Percentiles rank a stretch among this genome's conserved stretches.
phyloP scores from a whole-genome alignment of 2,329 filamentous ascomycete species.

The Cytospora mali region DNA sequence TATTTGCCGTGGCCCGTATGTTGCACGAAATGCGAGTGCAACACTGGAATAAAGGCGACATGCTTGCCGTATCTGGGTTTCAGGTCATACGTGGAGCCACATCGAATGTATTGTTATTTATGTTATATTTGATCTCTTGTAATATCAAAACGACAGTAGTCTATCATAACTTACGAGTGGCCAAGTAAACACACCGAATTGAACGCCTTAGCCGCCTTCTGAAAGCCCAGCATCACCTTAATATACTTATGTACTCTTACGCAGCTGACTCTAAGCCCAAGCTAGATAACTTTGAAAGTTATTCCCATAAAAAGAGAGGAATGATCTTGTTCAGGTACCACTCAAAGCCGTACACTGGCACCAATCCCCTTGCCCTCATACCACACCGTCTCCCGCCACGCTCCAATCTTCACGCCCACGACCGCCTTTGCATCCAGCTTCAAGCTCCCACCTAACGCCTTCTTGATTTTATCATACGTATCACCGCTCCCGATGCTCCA shows the following conservation, averaged over 20 bases:
- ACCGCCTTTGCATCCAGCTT: slow-evolving; percentile 78
- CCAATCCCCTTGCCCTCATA: slow-evolving; percentile 72
- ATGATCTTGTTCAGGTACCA: slow-evolving; percentile 6
- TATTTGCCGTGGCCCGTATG: not conserved
- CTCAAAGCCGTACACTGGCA: slow-evolving; percentile 60
- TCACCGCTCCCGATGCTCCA: slow-evolving; percentile 79
- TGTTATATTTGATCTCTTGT: not conserved
- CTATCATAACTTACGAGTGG: no score
- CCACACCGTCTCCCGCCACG: slow-evolving; percentile 73
- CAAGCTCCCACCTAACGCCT: slow-evolving; percentile 78
- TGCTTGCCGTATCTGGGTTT: no score
- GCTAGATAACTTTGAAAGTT: not conserved
- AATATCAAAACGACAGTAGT: not conserved
- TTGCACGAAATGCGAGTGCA: not conserved
- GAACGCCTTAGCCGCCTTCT: no score
- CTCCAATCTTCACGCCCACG: slow-evolving; percentile 73
- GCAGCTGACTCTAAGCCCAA: not conserved
- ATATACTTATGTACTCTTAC: not conserved
- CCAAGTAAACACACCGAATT: no score
- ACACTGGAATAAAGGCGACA: not conserved
- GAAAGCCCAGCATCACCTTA: no score
- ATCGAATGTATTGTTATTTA: no score
- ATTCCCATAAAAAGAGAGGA: slow-evolving; percentile 11
- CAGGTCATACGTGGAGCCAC: no score
- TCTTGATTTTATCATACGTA: slow-evolving; percentile 72